A percentile compares a stretch with the other conserved stretches of the same genome.
Evolutionary conservation across 495 filamentous ascomycete genomes (phyloP).

Genomic region (Staphylotrichum longicolle): DNA sequence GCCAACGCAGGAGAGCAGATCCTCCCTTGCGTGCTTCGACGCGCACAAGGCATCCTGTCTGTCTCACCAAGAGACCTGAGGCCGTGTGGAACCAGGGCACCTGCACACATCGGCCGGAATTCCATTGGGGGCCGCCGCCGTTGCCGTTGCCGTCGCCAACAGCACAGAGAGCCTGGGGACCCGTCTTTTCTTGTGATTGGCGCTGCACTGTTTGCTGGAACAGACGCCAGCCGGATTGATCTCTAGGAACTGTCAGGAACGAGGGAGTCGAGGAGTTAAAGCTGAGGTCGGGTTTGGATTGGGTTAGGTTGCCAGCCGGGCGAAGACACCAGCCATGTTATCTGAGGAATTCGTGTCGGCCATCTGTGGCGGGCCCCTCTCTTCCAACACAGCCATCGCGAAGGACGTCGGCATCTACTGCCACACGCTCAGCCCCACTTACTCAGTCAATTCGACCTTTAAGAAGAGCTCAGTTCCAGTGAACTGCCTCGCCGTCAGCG

Average conservation of each 20-base stretch:
- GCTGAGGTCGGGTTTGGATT: too few relatives aligned
- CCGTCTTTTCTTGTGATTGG: conserved; percentile 3
- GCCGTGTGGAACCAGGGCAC: conserved; percentile 3
- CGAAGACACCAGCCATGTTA: conserved; percentile 54
- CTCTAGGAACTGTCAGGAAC: too few relatives aligned
- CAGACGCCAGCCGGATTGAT: too few relatives aligned
- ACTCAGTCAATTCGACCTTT: conserved; percentile 69
- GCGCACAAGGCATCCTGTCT: conserved; percentile 2
- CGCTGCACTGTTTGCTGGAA: neutral
- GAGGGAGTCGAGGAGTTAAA: too few relatives aligned
- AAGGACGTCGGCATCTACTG: conserved; percentile 83
- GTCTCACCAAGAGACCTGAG: conserved; percentile 16
- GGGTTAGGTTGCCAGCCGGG: too few relatives aligned
- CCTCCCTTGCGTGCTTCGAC: conserved; percentile 7
- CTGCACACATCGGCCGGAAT: conserved; percentile 10
- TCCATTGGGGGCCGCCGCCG: conserved; percentile 7
- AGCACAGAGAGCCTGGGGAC: neutral
- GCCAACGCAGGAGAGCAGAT: neutral
- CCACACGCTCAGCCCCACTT: conserved; percentile 74
- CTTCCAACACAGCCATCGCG: conserved; percentile 60
- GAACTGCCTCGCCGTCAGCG: conserved; percentile 77
- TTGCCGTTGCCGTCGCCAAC: neutral
- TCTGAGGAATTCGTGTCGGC: conserved; percentile 79
- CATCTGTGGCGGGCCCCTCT: conserved; percentile 61
- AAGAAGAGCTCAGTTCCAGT: conserved; percentile 85